These are phyloP conservation scores for Yamadazyma dushanensis DNA, from an alignment of 1,139 yeast species.

Conservation along the genomic window DNA sequence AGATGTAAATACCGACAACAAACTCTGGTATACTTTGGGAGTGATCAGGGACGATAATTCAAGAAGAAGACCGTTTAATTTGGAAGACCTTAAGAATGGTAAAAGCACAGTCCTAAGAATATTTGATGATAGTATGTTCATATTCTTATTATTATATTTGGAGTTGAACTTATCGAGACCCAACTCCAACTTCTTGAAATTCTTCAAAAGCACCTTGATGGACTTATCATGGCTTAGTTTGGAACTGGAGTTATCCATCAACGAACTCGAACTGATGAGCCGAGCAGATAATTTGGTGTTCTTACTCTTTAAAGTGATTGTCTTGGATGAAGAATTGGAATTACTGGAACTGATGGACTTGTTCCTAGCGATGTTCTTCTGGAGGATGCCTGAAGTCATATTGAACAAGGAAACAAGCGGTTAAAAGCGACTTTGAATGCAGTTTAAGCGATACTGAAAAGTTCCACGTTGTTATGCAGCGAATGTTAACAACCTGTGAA, in stretches of 20 bases:
- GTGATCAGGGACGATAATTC: slow-evolving; percentile 6
- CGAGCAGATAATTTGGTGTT: slow-evolving; percentile 1
- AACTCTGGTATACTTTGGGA: slow-evolving; percentile 30
- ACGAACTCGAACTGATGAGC: neutral
- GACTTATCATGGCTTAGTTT: slow-evolving; percentile 21
- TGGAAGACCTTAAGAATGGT: slow-evolving; percentile 55
- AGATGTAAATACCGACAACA: slow-evolving; percentile 36
- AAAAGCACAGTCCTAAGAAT: slow-evolving; percentile 64
- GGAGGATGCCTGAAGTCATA: neutral
- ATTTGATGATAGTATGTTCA: slow-evolving; percentile 61
- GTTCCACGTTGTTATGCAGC: too few species aligned
- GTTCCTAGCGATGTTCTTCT: slow-evolving; percentile 10
- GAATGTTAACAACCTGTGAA: neutral
- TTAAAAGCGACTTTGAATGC: too few species aligned
- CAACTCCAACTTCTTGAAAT: slow-evolving; percentile 45
- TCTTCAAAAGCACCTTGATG: slow-evolving; percentile 33
- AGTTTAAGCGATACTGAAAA: too few species aligned
- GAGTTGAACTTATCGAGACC: slow-evolving; percentile 50
- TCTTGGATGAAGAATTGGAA: slow-evolving; percentile 17
- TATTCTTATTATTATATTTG: slow-evolving; percentile 44
- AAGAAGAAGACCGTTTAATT: slow-evolving; percentile 25
- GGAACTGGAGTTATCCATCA: neutral
- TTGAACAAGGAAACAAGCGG: too few species aligned
- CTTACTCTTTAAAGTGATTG: slow-evolving; percentile 10
- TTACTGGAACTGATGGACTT: slow-evolving; percentile 16